A percentile compares a stretch with the other conserved stretches of the same genome.
Conservation (phyloP, 2,329 filamentous ascomycete species). For the Penicillium sp. region DNA sequence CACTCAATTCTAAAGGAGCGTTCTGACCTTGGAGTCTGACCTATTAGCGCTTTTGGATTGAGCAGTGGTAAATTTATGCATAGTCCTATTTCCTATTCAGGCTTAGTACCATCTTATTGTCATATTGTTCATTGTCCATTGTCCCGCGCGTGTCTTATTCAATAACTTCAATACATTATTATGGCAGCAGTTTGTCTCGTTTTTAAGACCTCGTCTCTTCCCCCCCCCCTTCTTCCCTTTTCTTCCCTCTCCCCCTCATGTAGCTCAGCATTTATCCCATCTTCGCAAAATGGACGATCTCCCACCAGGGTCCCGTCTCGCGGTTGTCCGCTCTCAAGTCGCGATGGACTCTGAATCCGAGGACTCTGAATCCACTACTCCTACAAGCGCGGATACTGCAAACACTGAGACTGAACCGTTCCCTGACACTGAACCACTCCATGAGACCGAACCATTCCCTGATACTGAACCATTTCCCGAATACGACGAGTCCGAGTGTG, state of each 20-base stretch:
- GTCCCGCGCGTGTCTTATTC: neutral
- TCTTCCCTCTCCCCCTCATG: neutral
- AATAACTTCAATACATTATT: neutral
- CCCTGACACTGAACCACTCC: conserved; percentile 30
- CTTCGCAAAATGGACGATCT: conserved; percentile 2
- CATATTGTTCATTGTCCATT: neutral
- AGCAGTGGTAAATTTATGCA: conserved; percentile 31
- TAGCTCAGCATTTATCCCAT: neutral
- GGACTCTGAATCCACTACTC: neutral
- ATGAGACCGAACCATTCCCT: conserved; percentile 30
- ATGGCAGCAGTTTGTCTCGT: neutral
- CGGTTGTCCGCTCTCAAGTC: conserved; percentile 15
- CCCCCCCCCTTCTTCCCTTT: neutral
- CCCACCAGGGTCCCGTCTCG: conserved; percentile 1
- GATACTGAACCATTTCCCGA: conserved; percentile 31
- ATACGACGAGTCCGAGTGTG: conserved; percentile 20
- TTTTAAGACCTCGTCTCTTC: neutral
- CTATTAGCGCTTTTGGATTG: conserved; percentile 29
- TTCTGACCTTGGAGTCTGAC: conserved; percentile 16
- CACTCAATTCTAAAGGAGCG: conserved; percentile 27
- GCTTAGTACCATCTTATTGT: neutral
- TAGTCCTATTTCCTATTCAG: neutral
- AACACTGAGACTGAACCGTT: conserved; percentile 23
- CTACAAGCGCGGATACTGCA: neutral
- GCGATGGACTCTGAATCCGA: conserved; percentile 12